These are phyloP conservation scores for Marasmius sp. DNA, from an alignment of 1,284 basidiomycete species.

Conservation along the genomic window DNA sequence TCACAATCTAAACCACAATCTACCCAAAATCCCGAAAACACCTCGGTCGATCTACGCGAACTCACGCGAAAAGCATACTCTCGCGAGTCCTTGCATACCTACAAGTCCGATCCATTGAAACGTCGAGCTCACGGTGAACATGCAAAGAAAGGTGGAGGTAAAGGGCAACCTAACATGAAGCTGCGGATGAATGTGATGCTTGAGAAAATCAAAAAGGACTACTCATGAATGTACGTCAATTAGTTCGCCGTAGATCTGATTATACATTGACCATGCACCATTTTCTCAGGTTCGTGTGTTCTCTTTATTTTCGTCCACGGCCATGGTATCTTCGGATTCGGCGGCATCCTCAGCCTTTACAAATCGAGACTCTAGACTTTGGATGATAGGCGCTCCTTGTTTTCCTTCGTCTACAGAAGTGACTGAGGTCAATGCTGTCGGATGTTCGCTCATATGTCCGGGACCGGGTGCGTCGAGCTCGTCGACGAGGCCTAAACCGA, in stretches of 20 bases:
- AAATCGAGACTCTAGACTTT: conserved; percentile 64
- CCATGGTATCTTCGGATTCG: conserved; percentile 34
- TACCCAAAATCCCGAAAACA: conserved; percentile 3
- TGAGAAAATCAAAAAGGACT: conserved; percentile 69
- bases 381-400: conserved; percentile 42
- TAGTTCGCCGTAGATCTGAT: background rate
- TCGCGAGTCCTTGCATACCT: conserved; percentile 51
- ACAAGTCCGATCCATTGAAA: conserved; percentile 48
- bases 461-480: conserved; percentile 81
- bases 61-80: conserved; percentile 64
- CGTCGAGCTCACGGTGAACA: conserved; percentile 11
- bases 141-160: conserved; percentile 21
- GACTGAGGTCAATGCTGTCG: conserved; percentile 66
- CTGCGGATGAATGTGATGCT: conserved; percentile 77
- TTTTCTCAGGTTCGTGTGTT: conserved; percentile 28
- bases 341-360: conserved; percentile 45
- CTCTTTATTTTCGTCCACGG: conserved; percentile 65
- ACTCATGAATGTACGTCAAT: conserved; percentile 29
- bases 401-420: conserved; percentile 43
- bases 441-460: conserved; percentile 78
- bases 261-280: background rate
- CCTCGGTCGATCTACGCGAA: conserved; percentile 48
- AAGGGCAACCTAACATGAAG: conserved; percentile 77
- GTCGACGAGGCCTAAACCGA: conserved; percentile 79
- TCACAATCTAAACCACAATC: background rate